Percentiles rank a stretch among this genome's conserved stretches.
Conservation (phyloP, 2,329 filamentous ascomycete genomes). For the Diaporthe amygdali region DNA sequence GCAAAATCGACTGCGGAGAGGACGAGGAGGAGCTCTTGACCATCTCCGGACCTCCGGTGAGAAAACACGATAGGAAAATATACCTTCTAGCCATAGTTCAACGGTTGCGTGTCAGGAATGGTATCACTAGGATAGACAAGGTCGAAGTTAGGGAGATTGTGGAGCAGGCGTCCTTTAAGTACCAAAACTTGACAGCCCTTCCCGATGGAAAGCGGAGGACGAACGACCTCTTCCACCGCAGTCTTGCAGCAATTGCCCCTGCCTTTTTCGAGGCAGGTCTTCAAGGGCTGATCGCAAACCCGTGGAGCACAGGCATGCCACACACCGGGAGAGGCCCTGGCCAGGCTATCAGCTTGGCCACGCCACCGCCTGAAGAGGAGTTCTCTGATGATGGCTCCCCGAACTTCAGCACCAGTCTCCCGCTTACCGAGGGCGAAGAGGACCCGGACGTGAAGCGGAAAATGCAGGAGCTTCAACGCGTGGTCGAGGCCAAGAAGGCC, state of each 20-base stretch:
- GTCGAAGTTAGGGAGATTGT: slow-evolving; percentile 12
- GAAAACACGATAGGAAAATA: background rate
- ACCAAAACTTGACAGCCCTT: slow-evolving; percentile 10
- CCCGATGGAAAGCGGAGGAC: background rate
- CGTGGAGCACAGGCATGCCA: background rate
- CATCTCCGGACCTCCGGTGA: slow-evolving; percentile 14
- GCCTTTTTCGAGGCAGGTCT: background rate
- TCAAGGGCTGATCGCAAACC: background rate
- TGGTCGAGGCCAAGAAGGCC: slow-evolving; percentile 1
- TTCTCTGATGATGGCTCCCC: background rate
- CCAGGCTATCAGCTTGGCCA: background rate
- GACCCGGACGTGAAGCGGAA: slow-evolving; percentile 1
- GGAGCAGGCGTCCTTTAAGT: slow-evolving; percentile 17
- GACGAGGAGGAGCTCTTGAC: slow-evolving; percentile 16
- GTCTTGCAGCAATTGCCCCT: background rate
- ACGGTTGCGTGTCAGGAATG: background rate
- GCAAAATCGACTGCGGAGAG: slow-evolving; percentile 10
- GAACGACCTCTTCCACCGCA: background rate
- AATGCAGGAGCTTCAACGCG: background rate
- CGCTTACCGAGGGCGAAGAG: slow-evolving; percentile 12
- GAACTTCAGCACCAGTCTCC: background rate
- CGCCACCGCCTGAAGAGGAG: background rate
- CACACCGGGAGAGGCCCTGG: background rate
- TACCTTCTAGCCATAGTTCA: slow-evolving; percentile 16
- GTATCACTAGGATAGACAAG: background rate